Base-by-base conservation (phyloP, 163 green algal genomes). In the Volvox carteri region DNA sequence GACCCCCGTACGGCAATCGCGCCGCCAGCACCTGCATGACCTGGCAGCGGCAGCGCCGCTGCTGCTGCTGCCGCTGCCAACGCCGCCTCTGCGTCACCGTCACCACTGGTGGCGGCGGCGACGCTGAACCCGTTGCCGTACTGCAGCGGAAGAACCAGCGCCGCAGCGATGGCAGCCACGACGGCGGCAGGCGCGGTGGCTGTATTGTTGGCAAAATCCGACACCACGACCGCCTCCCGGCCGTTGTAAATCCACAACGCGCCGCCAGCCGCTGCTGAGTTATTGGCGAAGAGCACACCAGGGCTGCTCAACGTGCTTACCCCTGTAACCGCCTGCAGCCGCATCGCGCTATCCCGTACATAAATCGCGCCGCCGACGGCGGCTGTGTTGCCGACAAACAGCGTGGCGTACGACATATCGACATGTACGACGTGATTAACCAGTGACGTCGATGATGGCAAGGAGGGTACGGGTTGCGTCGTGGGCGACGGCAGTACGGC, bases 261-360 rank as follows among this genome's bases (percentile, higher is more conserved):
- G 16, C 79, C 79, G 60, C 79, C 79, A 9, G n/a, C 16, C 23
- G n/a, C n/a, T 0, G 79, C 79, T 6, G 41, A 67, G 60, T 86
- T 86, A 42, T 62, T 65, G 28, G 41, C 41, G 11, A 86, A 86
- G 58, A 86, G 60, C 42, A 86, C 79, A 16, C 79, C 79, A 21
- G 62, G 28, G 28, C 62, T 41, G n/a, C 9, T 41, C n/a, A 44
- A 3, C n/a, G 62, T 73, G 28, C n/a, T 73, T 3, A 73, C n/a
- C 7, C 62, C 62, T 3, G 30, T 8, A 16, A 41, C n/a, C 7
- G 28, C 28, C 7, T 42, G 25, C 14, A 41, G 41, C 1, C 41
- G 4, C 28, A 86, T 4, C 39, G 28, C 73, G 60, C 41, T 54
- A 28, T 86, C 41, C 60, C 33, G 41, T 2, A 77, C 16, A 30